Conservation (phyloP, 192 early-diverging fungal genomes). For the Umbelopsis vinacea region DNA sequence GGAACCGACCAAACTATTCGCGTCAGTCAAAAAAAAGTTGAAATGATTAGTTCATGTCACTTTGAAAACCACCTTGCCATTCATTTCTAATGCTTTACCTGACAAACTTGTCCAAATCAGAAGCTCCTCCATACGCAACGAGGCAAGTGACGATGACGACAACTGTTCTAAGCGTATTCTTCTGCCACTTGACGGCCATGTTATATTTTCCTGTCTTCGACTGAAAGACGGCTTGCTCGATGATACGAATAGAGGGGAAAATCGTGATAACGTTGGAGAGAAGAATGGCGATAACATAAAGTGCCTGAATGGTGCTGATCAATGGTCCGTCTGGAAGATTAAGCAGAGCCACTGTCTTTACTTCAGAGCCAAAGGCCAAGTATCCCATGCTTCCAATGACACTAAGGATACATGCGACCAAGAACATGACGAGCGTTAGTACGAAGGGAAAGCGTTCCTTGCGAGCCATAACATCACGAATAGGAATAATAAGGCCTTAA, state of each 20-base stretch:
- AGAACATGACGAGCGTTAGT: slow-evolving; percentile 69
- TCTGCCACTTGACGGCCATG: slow-evolving; percentile 68
- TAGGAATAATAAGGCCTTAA: slow-evolving; percentile 64
- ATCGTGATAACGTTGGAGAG: slow-evolving; percentile 84
- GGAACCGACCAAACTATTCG: slow-evolving; percentile 75
- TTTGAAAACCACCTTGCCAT: background rate
- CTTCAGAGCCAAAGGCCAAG: slow-evolving; percentile 76
- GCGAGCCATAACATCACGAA: slow-evolving; percentile 83
- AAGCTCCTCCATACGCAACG: slow-evolving; percentile 74
- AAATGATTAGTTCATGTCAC: background rate
- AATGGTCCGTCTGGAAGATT: slow-evolving; percentile 75
- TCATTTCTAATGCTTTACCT: slow-evolving; percentile 14
- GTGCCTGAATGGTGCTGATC: slow-evolving; percentile 71
- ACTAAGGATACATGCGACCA: slow-evolving; percentile 74
- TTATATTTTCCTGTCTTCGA: slow-evolving; percentile 65
- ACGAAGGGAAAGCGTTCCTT: slow-evolving; percentile 82
- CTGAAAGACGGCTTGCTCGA: slow-evolving; percentile 76
- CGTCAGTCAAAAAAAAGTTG: background rate
- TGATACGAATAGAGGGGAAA: slow-evolving; percentile 90
- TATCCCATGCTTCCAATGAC: slow-evolving; percentile 80
- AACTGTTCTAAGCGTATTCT: slow-evolving; percentile 73
- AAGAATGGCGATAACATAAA: slow-evolving; percentile 89
- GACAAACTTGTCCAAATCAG: slow-evolving; percentile 87
- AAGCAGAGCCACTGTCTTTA: slow-evolving; percentile 82
- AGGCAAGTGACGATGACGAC: slow-evolving; percentile 65